Conservation (phyloP, 805 yeast species). For the Schwanniomyces occidentalis region DNA sequence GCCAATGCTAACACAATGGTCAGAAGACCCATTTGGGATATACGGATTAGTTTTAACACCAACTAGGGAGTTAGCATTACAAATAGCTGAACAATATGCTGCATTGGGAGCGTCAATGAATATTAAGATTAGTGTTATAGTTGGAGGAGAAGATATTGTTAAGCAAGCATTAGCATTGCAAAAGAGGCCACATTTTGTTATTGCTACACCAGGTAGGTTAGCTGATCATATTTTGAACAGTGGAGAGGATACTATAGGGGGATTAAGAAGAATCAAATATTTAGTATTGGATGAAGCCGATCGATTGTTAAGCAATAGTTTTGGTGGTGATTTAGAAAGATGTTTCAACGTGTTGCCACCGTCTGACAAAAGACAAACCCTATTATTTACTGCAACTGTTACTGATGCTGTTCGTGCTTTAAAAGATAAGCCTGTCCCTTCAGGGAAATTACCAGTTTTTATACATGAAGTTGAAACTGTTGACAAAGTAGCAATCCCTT, state of each 20-base stretch:
- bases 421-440: conserved; percentile 61
- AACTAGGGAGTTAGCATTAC: conserved; percentile 90
- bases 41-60: conserved; percentile 90
- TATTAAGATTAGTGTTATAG: conserved; percentile 76
- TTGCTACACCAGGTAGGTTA: conserved; percentile 95
- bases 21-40: conserved; percentile 91
- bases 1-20: conserved; percentile 95
- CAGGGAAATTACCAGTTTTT: conserved; percentile 56
- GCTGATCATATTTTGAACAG: conserved; percentile 88
- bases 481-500: conserved; percentile 79
- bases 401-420: conserved; percentile 87
- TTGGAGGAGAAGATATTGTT: conserved; percentile 96
- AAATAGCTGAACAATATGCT: conserved; percentile 93
- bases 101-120: conserved; percentile 92
- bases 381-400: conserved; percentile 92
- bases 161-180: conserved; percentile 81
- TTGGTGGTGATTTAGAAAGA: conserved; percentile 72
- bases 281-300: conserved; percentile 96
- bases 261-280: conserved; percentile 74
- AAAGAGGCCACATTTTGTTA: conserved; percentile 85
- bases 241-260: conserved; percentile 84
- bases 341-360: conserved; percentile 75
- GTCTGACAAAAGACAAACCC: conserved; percentile 75
- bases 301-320: conserved; percentile 79
- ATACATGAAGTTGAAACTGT: conserved; percentile 74